Percentiles rank a stretch among this genome's conserved stretches.
Conservation (phyloP, 441 rosid genomes). For the Viola pubescens region DNA sequence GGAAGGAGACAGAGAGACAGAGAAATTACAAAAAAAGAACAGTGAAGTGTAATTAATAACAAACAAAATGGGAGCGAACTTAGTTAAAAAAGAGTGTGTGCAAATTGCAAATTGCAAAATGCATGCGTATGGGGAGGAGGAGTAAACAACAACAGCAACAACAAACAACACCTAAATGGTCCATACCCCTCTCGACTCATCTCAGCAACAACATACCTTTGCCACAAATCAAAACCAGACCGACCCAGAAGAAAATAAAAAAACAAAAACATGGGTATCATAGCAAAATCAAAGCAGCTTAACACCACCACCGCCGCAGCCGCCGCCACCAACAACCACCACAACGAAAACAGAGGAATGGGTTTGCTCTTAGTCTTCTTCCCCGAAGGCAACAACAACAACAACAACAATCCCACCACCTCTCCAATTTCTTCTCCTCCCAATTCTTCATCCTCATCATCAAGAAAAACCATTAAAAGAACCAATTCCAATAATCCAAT, state of each 20-base stretch:
- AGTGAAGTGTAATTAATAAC: too few relatives aligned
- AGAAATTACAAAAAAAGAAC: neutral
- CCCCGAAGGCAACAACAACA: constrained; percentile 35
- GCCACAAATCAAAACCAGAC: neutral
- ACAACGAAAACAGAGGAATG: constrained; percentile 39
- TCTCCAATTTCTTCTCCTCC: constrained; percentile 16
- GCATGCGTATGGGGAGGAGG: too few relatives aligned
- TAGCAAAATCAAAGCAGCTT: constrained; percentile 19
- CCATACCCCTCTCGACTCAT: too few relatives aligned
- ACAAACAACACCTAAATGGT: too few relatives aligned
- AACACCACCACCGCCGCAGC: too few relatives aligned
- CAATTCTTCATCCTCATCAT: constrained; percentile 9
- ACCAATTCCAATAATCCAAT: constrained; percentile 46
- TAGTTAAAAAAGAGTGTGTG: too few relatives aligned
- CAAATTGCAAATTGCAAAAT: too few relatives aligned
- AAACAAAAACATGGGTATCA: constrained; percentile 29
- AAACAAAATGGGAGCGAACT: too few relatives aligned
- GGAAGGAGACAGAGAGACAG: too few relatives aligned
- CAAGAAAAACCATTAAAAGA: constrained; percentile 21
- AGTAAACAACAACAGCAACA: too few relatives aligned
- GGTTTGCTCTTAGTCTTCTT: constrained; percentile 71
- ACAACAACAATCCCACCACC: constrained; percentile 8
- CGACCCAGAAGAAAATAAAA: too few relatives aligned
- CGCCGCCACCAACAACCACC: neutral
- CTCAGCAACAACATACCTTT: too few relatives aligned